Conservation (phyloP, 768 basidiomycete species). For the Lyophyllum decastes region DNA sequence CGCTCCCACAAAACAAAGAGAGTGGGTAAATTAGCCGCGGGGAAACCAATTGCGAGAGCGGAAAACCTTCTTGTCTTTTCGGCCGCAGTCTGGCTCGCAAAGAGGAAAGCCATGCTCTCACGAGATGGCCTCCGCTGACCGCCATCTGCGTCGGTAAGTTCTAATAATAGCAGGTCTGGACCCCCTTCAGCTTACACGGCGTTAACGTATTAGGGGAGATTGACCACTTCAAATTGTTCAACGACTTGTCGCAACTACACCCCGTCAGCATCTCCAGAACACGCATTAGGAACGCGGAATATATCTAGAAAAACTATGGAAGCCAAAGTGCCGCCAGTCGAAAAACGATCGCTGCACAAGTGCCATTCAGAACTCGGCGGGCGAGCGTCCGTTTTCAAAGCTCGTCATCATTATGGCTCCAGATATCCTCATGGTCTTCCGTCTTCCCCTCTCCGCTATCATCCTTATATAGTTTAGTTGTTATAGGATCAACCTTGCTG, state of each 20-base stretch:
- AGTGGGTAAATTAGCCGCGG: neutral
- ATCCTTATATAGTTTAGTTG: conserved; percentile 22
- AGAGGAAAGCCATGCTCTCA: neutral
- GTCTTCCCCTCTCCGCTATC: neutral
- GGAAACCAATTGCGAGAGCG: neutral
- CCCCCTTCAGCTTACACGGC: no score
- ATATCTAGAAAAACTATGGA: neutral
- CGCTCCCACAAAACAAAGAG: neutral
- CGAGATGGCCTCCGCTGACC: neutral
- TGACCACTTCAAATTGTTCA: no score
- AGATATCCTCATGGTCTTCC: neutral
- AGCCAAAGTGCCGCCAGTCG: neutral
- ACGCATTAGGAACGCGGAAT: neutral
- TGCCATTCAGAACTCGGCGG: neutral
- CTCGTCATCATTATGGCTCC: conserved; percentile 5
- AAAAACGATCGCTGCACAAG: neutral
- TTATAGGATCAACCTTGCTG: conserved; percentile 26
- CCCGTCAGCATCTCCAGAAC: neutral
- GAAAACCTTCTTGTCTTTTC: conserved; percentile 1
- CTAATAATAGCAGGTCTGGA: no score
- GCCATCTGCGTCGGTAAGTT: no score
- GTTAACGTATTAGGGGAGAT: no score
- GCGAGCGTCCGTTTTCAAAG: neutral
- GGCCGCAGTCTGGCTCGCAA: conserved; percentile 6
- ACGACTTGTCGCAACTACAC: neutral